Conservation (phyloP, 2,329 filamentous ascomycete species). For the Diaporthe citrichinensis region DNA sequence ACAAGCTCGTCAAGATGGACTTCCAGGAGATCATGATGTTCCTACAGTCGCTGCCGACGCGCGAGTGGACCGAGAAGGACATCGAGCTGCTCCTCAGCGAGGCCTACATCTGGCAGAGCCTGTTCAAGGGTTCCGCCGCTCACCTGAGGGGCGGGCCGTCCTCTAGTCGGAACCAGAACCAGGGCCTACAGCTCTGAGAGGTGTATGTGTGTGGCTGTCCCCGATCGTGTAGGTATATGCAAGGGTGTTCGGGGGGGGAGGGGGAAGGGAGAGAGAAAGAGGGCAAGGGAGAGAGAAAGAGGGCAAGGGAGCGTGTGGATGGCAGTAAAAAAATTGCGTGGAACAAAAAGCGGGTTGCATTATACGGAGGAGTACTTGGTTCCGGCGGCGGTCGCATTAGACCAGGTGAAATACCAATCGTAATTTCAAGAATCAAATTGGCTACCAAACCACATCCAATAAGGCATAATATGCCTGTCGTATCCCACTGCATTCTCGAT, state of each 20-base stretch:
- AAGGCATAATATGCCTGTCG: not conserved
- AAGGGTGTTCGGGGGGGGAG: not conserved
- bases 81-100: conserved; percentile 96
- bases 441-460: not conserved
- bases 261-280: no score
- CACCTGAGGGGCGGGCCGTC: conserved; percentile 75
- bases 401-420: conserved; percentile 32
- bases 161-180: conserved; percentile 56
- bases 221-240: not conserved
- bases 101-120: conserved; percentile 98
- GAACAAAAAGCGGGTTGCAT: conserved; percentile 28
- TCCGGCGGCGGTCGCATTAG: conserved; percentile 31
- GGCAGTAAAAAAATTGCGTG: conserved; percentile 11
- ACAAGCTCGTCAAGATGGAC: conserved; percentile 95
- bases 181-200: conserved; percentile 56
- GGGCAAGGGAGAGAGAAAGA: not conserved
- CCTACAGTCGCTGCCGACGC: conserved; percentile 91
- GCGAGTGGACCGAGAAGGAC: conserved; percentile 97
- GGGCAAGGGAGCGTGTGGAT: not conserved
- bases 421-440: conserved; percentile 28
- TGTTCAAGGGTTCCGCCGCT: conserved; percentile 94
- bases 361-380: conserved; percentile 26
- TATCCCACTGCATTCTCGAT: no score
- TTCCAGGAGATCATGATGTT: conserved; percentile 99
- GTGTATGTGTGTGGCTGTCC: not conserved